Evolutionary conservation across 2,329 filamentous ascomycete genomes (phyloP), one percentile per base, ranked within the genome.

Genomic region (Scopulariopsis brevicaulis): DNA sequence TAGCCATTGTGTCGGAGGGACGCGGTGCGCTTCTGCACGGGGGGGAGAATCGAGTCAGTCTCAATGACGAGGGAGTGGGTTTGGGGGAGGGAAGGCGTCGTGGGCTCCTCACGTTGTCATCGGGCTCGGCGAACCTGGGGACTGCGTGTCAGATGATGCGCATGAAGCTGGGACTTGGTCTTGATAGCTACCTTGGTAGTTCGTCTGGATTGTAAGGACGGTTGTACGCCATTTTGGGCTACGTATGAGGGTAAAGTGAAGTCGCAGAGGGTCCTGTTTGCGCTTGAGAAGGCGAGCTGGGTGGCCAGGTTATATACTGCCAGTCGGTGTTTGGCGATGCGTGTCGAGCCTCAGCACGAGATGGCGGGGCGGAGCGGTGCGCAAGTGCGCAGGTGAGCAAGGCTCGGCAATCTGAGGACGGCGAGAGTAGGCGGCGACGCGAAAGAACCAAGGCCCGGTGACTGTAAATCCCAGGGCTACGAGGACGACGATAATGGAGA

Each of bases 201-300:
- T 91, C 89, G 77, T 99, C 93, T 37, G 92, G 92, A 72, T 99
- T 96, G 77, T 91, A 94, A 58, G 87, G 83, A 71, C 85, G 85
- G 74, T 96, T 96, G 80, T 97, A 97, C 59, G 93, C 93, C 93
- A 97, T 97, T 61, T 69, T 72, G 63, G 20, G 46, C 46, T 22
- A 20, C 24, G 46, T 24, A 5, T 14, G 5, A 12, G 11, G 46
- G 40, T 8, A 1, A n/a, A 46, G n/a, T n/a, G 18, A 46, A 18
- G 40, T n/a, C 18, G 40, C 40, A n/a, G n/a, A 46, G 18, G 46
- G 20, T 12, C 2, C 12, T 50, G 46, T 22, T 3, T 11, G 20
- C 10, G 12, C 5, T 11, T 18, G 20, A 50, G 46, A n/a, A 12
- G 46, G 12, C 22, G 22, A 20, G 46, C n/a, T 22, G 20, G 46